Base-by-base conservation (phyloP, 2,329 filamentous ascomycete genomes). In the Thelonectria discophora region DNA sequence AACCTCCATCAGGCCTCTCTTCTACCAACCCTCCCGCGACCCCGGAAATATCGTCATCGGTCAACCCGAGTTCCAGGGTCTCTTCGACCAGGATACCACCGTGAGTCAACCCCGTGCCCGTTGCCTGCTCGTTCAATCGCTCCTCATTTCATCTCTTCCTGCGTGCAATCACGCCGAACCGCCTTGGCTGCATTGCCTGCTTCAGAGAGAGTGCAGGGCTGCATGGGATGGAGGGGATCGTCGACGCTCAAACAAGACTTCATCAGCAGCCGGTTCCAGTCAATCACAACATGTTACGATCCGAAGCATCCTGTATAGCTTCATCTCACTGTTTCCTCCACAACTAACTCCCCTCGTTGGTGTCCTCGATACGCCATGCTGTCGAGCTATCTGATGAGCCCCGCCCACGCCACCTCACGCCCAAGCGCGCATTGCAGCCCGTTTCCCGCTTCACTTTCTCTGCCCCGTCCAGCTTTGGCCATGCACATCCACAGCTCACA, bases 401-500 rank as follows among this genome's bases (percentile, higher is more conserved):
- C 68, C 65, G 68, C 68, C 58, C 68, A 71, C 66, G 70, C 69
- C 68, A 71, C 68, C 64, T 67, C 65, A 68, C 65, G 70, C 67
- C 64, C 68, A 68, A 67, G 64, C 67, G 68, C 67, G 62, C 62
- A 68, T 70, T 67, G 64, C 67, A 68, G 62, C 64, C 62, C 68
- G 55, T 63, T 64, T 69, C 60, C 59, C 65, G 54, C 65, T 68
- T 71, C 69, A 67, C 55, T 62, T 46, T 54, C 56, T 63, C 42
- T 67, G 59, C 57, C 62, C 54, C n/a, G 48, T 48, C 50, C 60
- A 51, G 56, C 52, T 54, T 54, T 53, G 61, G 34, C 61, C 57
- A 63, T 20, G 61, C 55, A 63, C 52, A 34, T 60, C 61, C 42
- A 59, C 62, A 65, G 55, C 65, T 64, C 56, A 49, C 48, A 56